Conservation (phyloP, 129 eudicot species). For the Lonicera japonica region DNA sequence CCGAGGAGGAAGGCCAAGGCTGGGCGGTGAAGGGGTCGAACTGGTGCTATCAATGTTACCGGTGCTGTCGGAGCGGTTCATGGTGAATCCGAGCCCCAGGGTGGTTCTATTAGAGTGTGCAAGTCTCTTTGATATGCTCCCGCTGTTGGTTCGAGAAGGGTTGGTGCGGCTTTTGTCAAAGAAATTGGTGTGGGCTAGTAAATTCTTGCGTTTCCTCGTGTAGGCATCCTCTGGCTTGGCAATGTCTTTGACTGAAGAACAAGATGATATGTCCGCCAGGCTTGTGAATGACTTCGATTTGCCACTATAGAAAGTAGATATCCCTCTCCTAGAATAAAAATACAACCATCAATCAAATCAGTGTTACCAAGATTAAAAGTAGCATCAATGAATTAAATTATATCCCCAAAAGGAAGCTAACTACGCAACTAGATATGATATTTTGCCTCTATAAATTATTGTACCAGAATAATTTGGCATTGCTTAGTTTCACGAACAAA, state of each 20-base stretch:
- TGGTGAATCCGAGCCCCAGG: constrained; percentile 27
- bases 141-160: constrained; percentile 14
- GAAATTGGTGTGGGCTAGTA: constrained; percentile 54
- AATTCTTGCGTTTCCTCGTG: constrained; percentile 81
- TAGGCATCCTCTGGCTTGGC: constrained; percentile 76
- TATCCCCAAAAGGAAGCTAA: no score
- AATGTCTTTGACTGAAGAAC: constrained; percentile 61
- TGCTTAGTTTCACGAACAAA: no score
- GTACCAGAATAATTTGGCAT: no score
- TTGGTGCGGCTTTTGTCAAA: constrained; percentile 35
- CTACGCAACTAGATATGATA: no score
- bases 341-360: no score
- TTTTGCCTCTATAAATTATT: no score
- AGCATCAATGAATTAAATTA: no score
- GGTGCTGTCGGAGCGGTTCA: constrained; percentile 30
- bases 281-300: constrained; percentile 85
- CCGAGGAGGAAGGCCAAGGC: constrained; percentile 45
- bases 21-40: constrained; percentile 31
- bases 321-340: constrained; percentile 52
- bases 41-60: constrained; percentile 24
- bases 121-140: constrained; percentile 55
- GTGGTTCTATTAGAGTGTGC: constrained; percentile 39
- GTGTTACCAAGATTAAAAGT: no score
- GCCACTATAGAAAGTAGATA: constrained; percentile 66
- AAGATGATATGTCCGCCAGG: constrained; percentile 47